These are phyloP conservation scores for Catenaria anguillulae DNA, from an alignment of 371 early-diverging fungal genomes.

Conservation along the genomic window DNA sequence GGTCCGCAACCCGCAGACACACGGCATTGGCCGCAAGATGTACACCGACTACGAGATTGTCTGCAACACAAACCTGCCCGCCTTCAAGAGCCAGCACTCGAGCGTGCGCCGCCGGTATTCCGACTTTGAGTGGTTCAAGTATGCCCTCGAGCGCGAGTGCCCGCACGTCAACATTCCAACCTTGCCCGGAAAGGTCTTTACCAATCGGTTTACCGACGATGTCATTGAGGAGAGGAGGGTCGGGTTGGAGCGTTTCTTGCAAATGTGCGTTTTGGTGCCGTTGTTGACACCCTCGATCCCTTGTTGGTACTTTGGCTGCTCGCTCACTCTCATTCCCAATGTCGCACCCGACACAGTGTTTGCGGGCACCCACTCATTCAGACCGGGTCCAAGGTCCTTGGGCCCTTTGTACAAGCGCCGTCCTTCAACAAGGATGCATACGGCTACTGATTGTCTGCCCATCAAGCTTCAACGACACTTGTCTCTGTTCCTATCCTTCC, in stretches of 20 bases:
- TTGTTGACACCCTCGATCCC: not conserved
- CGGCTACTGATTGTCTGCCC: too few species aligned
- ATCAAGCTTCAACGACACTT: too few species aligned
- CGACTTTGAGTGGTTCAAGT: conserved; percentile 96
- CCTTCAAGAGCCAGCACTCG: conserved; percentile 75
- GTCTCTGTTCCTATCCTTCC: too few species aligned
- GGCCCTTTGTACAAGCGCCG: conserved; percentile 89
- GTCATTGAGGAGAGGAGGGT: conserved; percentile 82
- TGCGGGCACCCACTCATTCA: conserved; percentile 94
- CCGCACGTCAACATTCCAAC: conserved; percentile 85
- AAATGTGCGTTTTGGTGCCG: conserved; percentile 75
- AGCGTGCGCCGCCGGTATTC: conserved; percentile 84
- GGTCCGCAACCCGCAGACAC: conserved; percentile 77
- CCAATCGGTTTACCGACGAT: conserved; percentile 84
- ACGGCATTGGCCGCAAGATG: conserved; percentile 70
- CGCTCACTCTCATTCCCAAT: not conserved
- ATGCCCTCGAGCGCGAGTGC: conserved; percentile 80
- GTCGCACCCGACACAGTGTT: conserved; percentile 32
- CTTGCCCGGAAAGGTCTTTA: conserved; percentile 92
- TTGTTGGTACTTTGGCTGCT: not conserved
- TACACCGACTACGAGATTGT: conserved; percentile 88
- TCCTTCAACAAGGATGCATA: conserved; percentile 62
- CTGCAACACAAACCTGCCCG: conserved; percentile 79
- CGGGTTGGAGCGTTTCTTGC: conserved; percentile 85
- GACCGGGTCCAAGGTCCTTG: conserved; percentile 87